Conservation (phyloP, 2,329 filamentous ascomycete species). For the Aspergillus fumigatiaffinis region DNA sequence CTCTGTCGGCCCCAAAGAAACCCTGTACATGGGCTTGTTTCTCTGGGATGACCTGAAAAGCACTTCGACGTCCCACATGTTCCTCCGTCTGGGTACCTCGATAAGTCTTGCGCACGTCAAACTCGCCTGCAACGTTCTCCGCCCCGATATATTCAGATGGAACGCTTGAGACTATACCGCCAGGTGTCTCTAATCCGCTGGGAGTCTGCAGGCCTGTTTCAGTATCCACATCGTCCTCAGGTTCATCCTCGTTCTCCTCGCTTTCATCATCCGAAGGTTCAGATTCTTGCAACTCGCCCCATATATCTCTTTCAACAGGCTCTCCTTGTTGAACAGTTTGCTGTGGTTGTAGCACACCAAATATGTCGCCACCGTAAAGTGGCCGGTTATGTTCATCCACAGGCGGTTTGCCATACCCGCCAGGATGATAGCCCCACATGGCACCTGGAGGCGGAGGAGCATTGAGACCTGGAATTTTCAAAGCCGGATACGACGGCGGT, state of each 20-base stretch:
- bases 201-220: conserved; percentile 61
- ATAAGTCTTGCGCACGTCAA: conserved; percentile 84
- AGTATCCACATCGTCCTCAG: conserved; percentile 45
- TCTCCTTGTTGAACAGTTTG: conserved; percentile 65
- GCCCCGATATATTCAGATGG: conserved; percentile 74
- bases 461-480: conserved; percentile 92
- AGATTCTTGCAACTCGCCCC: conserved; percentile 84
- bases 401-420: conserved; percentile 93
- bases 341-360: conserved; percentile 67
- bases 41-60: conserved; percentile 88
- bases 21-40: conserved; percentile 79
- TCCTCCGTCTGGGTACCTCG: conserved; percentile 88
- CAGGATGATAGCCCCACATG: conserved; percentile 91
- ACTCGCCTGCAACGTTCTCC: conserved; percentile 76
- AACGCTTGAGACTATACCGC: conserved; percentile 73
- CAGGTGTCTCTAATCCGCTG: conserved; percentile 73
- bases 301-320: conserved; percentile 78
- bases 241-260: conserved; percentile 65
- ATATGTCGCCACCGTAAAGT: conserved; percentile 90
- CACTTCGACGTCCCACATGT: conserved; percentile 65
- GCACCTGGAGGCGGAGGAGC: conserved; percentile 85
- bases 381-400: conserved; percentile 90
- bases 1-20: conserved; percentile 93
- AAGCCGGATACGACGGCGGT: conserved; percentile 89
- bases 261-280: conserved; percentile 66